A percentile compares a stretch with the other conserved stretches of the same genome.
These are phyloP conservation scores for Gracilaria gracilis DNA, from an alignment of 23 red algal species.

Conservation along the genomic window DNA sequence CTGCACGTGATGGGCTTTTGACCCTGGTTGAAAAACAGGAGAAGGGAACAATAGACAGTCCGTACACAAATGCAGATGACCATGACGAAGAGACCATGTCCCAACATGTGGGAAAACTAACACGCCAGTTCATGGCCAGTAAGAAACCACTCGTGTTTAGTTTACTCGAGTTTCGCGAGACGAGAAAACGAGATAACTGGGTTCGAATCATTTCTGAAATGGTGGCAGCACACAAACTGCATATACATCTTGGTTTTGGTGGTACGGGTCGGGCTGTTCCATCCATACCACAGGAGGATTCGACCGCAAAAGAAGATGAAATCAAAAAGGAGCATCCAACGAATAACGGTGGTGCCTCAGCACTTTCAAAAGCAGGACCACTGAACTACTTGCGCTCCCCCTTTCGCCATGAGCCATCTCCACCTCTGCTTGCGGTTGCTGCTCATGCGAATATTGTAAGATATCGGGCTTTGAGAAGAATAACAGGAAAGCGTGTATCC, in stretches of 20 bases:
- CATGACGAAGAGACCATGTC: constrained; percentile 38
- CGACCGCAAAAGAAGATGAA: constrained; percentile 11
- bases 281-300: constrained; percentile 47
- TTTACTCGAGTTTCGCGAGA: constrained; percentile 77
- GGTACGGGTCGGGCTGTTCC: constrained; percentile 55
- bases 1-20: constrained; percentile 53
- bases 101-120: constrained; percentile 69
- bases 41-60: background rate
- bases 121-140: constrained; percentile 52
- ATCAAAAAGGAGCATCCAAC: background rate
- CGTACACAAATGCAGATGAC: background rate
- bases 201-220: constrained; percentile 61
- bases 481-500: constrained; percentile 39
- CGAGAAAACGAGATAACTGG: constrained; percentile 71
- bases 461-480: constrained; percentile 60
- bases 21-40: constrained; percentile 29
- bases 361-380: background rate
- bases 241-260: constrained; percentile 74
- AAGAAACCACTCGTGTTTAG: constrained; percentile 75
- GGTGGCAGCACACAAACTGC: constrained; percentile 74
- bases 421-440: constrained; percentile 78
- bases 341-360: background rate
- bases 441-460: constrained; percentile 84
- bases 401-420: constrained; percentile 68
- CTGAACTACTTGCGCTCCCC: constrained; percentile 58